Base-by-base conservation (phyloP, 1,284 basidiomycete species). In the Cutaneotrichosporon dermatis region DNA sequence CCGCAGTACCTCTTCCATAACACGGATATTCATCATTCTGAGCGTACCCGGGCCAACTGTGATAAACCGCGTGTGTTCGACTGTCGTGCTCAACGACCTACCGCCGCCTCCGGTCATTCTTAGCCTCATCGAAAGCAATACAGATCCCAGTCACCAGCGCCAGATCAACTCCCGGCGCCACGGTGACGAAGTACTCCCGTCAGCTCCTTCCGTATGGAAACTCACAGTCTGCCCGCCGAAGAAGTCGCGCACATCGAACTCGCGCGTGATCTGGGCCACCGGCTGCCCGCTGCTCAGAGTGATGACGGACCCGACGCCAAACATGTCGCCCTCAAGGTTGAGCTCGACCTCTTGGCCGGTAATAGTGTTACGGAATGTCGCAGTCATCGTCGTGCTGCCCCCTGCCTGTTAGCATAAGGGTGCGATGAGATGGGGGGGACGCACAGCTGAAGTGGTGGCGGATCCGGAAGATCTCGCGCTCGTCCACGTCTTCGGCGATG, bases 91-190 rank as follows among this genome's bases (percentile, higher is more conserved):
- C n/a, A n/a, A n/a, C n/a, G n/a, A n/a, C n/a, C n/a, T 25, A 25
- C 25, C 25, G 40, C 4, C 40, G 40, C 9, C 40, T 9, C 40
- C 5, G 11, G 1, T 73, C 70, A 57, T 75, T 69, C 64, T 69
- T 65, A 13, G 61, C 63, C 66, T 79, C 78, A 60, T 80, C 78
- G 58, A 79, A 73, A 53, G 75, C 76, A 53, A 81, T 75, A 57
- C 77, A 78, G 33, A 80, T 65, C 4, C 77, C 79, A 1, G 78
- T 70, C n/a, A 80, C 73, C 25, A 81, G 67, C 4, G 76, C 67
- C 5, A 79, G 69, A 60, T 81, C 80, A 6, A 80, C 78, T 10
- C 77, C 77, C 1, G 79, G 74, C 3, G 78, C 78, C 16, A 79
- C 71, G 0, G 70, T 74, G 7, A 78, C 72, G 45, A 69, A 71